Base-by-base conservation (phyloP, 1,284 basidiomycete species). In the Apiotrichum veenhuisii region DNA sequence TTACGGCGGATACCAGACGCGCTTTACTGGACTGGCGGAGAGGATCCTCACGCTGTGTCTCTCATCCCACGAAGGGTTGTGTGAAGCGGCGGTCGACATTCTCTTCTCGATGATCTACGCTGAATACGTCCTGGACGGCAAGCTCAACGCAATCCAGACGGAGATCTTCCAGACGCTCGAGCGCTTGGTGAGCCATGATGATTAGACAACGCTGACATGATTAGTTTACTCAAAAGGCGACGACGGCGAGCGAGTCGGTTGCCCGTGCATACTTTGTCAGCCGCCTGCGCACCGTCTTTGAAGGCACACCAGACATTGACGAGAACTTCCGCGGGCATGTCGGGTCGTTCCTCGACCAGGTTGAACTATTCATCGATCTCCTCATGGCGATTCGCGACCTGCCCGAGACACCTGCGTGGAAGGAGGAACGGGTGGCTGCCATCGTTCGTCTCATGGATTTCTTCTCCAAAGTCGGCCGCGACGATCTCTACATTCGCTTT, bases 91-190 rank as follows among this genome's bases (percentile, higher is more conserved):
- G 0, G 92, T 96, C 9, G 87, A 89, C 63, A 93, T 98, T 50
- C 82, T 98, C 23, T 95, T 89, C 75, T 90, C 89, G 67, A 97
- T 98, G 91, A 94, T 98, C 63, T 85, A 96, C 52, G 90, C 92
- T 7, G 92, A 97, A 72, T 89, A 88, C 71, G 85, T 90, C 48
- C 84, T 87, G 58, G 85, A 85, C 15, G 85, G 84, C 23, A 85
- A 89, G 71, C 91, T 92, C 68, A 86, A 88, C 61, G 84, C 84
- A 45, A 93, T 98, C 65, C 91, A 97, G 74, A 88, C 89, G 64
- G 93, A 96, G 75, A 82, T 98, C n/a, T 91, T 98, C 66, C 93
- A 87, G 70, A 89, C 91, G 65, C 80, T 98, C 41, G 94, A 98
- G 72, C 86, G 85, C n/a, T 75, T 75, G 46, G 72, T 73, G 30